Base-by-base conservation (phyloP, 1,284 basidiomycete species). In the Austropuccinia psidii region DNA sequence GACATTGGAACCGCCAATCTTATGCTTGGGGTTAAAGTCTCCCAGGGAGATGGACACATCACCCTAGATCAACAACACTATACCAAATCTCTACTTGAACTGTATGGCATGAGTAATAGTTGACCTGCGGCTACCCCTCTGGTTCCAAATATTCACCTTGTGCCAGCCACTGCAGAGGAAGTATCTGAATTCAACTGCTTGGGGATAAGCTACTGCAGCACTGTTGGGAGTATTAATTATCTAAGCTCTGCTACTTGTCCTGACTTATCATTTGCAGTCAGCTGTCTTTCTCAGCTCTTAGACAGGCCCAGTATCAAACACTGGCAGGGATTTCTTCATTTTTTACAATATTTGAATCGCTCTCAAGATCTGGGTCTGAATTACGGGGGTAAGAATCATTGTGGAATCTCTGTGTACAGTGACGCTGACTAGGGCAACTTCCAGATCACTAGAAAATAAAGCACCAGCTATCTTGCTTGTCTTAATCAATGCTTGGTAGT, bases 401-500 rank as follows among this genome's bases (percentile, higher is more conserved):
- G n/a, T 9, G 13, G n/a, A 4, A 9, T 58, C 19, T 4, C 6
- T 7, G 61, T 21, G 3, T 49, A 45, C 31, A 27, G 33, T 9
- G 24, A 66, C 35, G 43, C 64, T 6, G 64, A 66, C 64, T 66
- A 47, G 64, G 64, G 37, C 24, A 45, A 45, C 24, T 49, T 7
- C 24, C 27, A 7, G 31, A 49, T 8, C 11, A 52, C 45, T 35
- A 29, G 45, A n/a, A n/a, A 29, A n/a, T 66, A 24, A 7, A n/a
- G 31, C 4, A 66, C 15, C 5, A 47, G 64, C 5, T 66, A 66
- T 52, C 29, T 66, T 9, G 6, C 35, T 29, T 3, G 29, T 15
- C n/a, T 66, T 4, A 66, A 49, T 31, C 5, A 13, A 7, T n/a
- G 29, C 21, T 17, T 45, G 6, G 27, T 66, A 4, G 4, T 8